These are phyloP conservation scores for Saccharomycopsis babjevae DNA, from an alignment of 805 yeast genomes.

Conservation along the genomic window DNA sequence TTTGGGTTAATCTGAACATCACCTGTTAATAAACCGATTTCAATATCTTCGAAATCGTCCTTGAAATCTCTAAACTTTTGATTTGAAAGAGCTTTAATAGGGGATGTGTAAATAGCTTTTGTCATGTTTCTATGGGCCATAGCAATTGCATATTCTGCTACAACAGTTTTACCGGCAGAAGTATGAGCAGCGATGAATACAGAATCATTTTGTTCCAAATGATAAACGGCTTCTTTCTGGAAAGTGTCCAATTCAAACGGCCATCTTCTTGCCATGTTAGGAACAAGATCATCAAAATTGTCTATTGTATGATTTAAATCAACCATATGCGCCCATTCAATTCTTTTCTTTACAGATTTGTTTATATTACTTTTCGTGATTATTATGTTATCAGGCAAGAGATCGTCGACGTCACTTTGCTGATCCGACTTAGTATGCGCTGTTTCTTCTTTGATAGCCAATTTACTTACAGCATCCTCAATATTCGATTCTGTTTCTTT, in stretches of 20 bases:
- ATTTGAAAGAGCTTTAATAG: conserved; percentile 83
- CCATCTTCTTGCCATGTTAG: conserved; percentile 88
- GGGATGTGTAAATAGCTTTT: conserved; percentile 91
- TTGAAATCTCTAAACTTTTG: conserved; percentile 86
- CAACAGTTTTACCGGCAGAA: conserved; percentile 97
- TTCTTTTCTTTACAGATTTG: conserved; percentile 28
- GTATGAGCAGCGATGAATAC: conserved; percentile 99
- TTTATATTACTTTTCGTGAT: conserved; percentile 32
- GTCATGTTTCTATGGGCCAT: conserved; percentile 96
- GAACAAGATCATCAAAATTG: conserved; percentile 80
- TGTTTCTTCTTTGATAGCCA: not conserved
- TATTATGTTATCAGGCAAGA: conserved; percentile 41
- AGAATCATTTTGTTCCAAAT: conserved; percentile 94
- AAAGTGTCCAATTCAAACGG: conserved; percentile 92
- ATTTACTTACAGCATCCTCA: not conserved
- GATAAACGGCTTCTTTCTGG: conserved; percentile 95
- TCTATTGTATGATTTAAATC: conserved; percentile 75
- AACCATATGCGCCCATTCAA: conserved; percentile 92
- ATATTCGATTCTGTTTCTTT: conserved; percentile 19
- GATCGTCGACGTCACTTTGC: conserved; percentile 30
- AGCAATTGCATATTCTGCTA: conserved; percentile 96
- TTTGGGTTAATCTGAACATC: conserved; percentile 97
- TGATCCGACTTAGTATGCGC: not conserved
- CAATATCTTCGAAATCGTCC: conserved; percentile 66
- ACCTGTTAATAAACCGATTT: conserved; percentile 92